Evolutionary conservation across 2,329 filamentous ascomycete genomes (phyloP).

Genomic region (Penicillium sp.): DNA sequence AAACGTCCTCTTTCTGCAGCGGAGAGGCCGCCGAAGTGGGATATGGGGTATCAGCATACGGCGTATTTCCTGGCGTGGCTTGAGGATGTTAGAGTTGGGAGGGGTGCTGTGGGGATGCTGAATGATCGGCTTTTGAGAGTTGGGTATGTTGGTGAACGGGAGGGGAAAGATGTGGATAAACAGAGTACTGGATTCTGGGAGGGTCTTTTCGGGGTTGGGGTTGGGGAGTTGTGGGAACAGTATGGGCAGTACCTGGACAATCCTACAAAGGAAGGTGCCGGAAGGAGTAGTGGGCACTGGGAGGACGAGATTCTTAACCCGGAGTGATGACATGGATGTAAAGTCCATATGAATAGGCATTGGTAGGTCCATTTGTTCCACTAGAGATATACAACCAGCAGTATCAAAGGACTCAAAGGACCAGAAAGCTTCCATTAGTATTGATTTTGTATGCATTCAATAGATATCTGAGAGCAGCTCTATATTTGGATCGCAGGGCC

Average conservation of each 20-base stretch:
- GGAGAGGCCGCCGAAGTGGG: slow-evolving; percentile 66
- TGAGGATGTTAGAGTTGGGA: slow-evolving; percentile 68
- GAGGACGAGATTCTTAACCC: slow-evolving; percentile 31
- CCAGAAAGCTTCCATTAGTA: neutral
- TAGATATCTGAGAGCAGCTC: slow-evolving; percentile 16
- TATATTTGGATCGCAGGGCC: slow-evolving; percentile 18
- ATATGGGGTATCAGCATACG: slow-evolving; percentile 84
- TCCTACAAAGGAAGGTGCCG: slow-evolving; percentile 2
- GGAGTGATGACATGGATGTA: slow-evolving; percentile 6
- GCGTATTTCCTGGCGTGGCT: slow-evolving; percentile 89
- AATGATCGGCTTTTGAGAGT: slow-evolving; percentile 40
- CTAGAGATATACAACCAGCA: neutral
- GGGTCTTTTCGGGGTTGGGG: slow-evolving; percentile 61
- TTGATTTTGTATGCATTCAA: slow-evolving; percentile 27
- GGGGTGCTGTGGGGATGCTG: slow-evolving; percentile 61
- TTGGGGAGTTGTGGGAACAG: slow-evolving; percentile 71
- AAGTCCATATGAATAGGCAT: neutral
- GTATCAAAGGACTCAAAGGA: neutral
- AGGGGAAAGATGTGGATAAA: neutral
- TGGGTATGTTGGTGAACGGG: slow-evolving; percentile 37
- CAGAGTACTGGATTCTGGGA: slow-evolving; percentile 34
- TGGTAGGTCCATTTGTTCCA: neutral
- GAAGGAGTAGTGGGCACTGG: slow-evolving; percentile 22
- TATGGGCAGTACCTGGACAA: slow-evolving; percentile 59
- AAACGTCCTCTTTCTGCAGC: slow-evolving; percentile 50